phyloP scores from a whole-genome alignment of 192 early-diverging fungal species.

The Coemansia sp. region DNA sequence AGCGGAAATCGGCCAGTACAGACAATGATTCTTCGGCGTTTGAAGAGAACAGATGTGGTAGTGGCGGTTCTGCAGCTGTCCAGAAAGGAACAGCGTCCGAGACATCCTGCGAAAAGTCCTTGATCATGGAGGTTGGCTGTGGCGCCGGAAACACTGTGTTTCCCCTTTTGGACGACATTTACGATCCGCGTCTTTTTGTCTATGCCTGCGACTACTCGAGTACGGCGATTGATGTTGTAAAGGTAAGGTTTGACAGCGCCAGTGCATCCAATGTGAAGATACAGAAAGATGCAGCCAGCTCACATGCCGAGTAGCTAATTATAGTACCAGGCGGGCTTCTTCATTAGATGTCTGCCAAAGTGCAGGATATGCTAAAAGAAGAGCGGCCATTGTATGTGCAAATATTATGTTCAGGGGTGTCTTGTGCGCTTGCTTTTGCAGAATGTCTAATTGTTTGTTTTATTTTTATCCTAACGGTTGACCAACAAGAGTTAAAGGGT shows the following conservation, averaged over 20 bases:
- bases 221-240: slow-evolving; percentile 73
- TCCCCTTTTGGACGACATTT: slow-evolving; percentile 65
- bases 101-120: slow-evolving; percentile 34
- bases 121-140: slow-evolving; percentile 78
- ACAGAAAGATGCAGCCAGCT: not conserved
- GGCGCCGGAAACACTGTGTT: slow-evolving; percentile 81
- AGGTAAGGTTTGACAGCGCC: slow-evolving; percentile 49
- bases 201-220: slow-evolving; percentile 77
- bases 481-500: not conserved
- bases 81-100: slow-evolving; percentile 1
- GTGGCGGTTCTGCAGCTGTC: not conserved
- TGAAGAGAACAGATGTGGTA: not conserved
- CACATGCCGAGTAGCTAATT: not conserved
- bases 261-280: not conserved
- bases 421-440: not conserved
- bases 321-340: not conserved
- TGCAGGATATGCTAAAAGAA: not conserved
- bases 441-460: slow-evolving; percentile 3
- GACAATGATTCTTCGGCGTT: not conserved
- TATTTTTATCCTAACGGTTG: not conserved
- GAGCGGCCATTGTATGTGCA: not conserved
- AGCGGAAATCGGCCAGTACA: slow-evolving; percentile 17
- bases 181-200: slow-evolving; percentile 64
- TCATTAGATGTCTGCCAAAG: not conserved
- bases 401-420: too few relatives aligned